These are phyloP conservation scores for Solanum hybrid DNA, from an alignment of 305 asterid genomes.

Conservation along the genomic window DNA sequence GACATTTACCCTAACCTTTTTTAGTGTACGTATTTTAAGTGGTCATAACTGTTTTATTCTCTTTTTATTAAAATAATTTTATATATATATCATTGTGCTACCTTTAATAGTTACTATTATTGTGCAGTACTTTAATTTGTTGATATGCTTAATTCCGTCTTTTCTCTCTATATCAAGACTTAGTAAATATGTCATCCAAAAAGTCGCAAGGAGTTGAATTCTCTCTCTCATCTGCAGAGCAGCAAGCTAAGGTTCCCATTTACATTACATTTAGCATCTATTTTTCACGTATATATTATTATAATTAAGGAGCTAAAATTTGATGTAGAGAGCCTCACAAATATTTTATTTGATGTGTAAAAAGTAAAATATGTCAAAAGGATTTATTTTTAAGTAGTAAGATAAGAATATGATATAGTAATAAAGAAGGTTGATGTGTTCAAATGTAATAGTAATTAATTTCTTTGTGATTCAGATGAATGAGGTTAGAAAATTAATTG, in stretches of 20 bases:
- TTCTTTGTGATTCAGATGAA: conserved; percentile 26
- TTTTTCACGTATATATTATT: not conserved
- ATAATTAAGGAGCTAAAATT: not conserved
- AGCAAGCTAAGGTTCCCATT: conserved; percentile 31
- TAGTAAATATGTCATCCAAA: conserved; percentile 26
- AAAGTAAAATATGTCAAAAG: too few relatives aligned
- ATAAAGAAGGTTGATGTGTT: not conserved
- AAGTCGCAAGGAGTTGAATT: conserved; percentile 20
- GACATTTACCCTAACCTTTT: not conserved
- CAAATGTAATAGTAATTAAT: not conserved
- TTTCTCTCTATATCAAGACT: not conserved
- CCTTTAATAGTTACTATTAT: not conserved
- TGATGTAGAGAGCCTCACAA: not conserved
- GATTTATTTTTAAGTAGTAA: not conserved
- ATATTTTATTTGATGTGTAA: too few relatives aligned
- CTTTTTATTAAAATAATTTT: not conserved
- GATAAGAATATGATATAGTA: not conserved
- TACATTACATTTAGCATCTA: not conserved
- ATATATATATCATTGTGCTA: not conserved
- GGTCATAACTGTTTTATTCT: not conserved
- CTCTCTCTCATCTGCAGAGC: conserved; percentile 22
- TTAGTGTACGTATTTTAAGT: not conserved
- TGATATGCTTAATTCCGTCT: not conserved
- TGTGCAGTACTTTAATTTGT: not conserved
- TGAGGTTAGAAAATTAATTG: conserved; percentile 32